These are phyloP conservation scores for Wickerhamomyces queroliae DNA, from an alignment of 805 yeast species.

Conservation along the genomic window DNA sequence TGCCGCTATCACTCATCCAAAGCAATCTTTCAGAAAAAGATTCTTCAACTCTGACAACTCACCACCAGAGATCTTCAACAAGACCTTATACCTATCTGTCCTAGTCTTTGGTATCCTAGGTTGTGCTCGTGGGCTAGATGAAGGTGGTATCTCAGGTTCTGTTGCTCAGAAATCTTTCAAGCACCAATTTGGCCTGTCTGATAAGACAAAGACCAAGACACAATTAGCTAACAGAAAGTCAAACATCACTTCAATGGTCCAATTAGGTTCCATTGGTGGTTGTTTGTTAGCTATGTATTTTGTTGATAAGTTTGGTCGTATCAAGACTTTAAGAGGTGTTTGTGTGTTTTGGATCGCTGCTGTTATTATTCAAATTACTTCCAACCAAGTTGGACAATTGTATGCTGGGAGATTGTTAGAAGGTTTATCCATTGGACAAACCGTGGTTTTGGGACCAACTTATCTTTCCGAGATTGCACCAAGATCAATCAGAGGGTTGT, in stretches of 20 bases:
- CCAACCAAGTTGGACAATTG: constrained; percentile 40
- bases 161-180: constrained; percentile 38
- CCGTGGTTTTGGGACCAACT: constrained; percentile 51
- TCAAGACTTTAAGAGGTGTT: constrained; percentile 38
- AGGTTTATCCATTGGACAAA: constrained; percentile 52
- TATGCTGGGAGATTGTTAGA: constrained; percentile 51
- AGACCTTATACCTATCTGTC: constrained; percentile 38
- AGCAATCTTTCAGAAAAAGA: constrained; percentile 3
- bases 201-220: constrained; percentile 27
- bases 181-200: constrained; percentile 37
- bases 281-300: constrained; percentile 40
- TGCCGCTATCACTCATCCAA: neutral
- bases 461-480: constrained; percentile 53
- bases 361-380: constrained; percentile 42
- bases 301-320: constrained; percentile 47
- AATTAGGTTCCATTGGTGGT: constrained; percentile 50
- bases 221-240: constrained; percentile 41
- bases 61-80: constrained; percentile 42
- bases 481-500: constrained; percentile 42
- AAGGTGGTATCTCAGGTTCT: constrained; percentile 44
- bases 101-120: constrained; percentile 51
- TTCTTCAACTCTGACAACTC: constrained; percentile 16
- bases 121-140: constrained; percentile 52
- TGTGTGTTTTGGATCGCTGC: constrained; percentile 40
- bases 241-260: constrained; percentile 55